Conservation (phyloP, 1,139 yeast species). For the Protomyces macrosporus region DNA sequence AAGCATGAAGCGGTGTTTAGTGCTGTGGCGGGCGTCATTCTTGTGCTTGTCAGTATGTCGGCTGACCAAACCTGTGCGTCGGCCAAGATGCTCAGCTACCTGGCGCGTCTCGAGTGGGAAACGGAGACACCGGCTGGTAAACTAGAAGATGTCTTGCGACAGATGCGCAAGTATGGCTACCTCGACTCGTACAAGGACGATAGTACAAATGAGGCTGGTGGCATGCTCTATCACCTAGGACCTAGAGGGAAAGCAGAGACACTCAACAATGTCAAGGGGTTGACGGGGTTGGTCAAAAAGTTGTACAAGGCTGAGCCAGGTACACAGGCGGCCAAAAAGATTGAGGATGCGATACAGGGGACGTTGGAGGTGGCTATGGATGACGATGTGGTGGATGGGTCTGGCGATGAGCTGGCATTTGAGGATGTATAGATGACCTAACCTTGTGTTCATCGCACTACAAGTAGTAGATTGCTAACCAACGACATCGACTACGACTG, state of each 20-base stretch:
- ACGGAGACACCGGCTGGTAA: constrained; percentile 27
- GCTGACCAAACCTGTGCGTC: constrained; percentile 26
- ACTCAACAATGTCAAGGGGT: constrained; percentile 1
- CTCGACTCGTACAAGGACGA: constrained; percentile 31
- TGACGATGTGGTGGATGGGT: constrained; percentile 15
- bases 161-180: constrained; percentile 31
- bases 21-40: constrained; percentile 26
- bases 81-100: constrained; percentile 21
- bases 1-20: constrained; percentile 18
- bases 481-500: too few relatives aligned
- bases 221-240: constrained; percentile 11
- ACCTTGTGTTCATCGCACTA: too few relatives aligned
- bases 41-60: constrained; percentile 28
- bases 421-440: neutral
- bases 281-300: constrained; percentile 1
- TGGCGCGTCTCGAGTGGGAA: constrained; percentile 25
- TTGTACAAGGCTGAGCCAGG: constrained; percentile 20
- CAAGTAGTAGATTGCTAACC: too few relatives aligned
- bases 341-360: constrained; percentile 3
- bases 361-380: constrained; percentile 25
- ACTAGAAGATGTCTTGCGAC: constrained; percentile 27
- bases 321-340: constrained; percentile 4
- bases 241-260: constrained; percentile 25
- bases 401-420: neutral
- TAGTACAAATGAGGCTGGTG: constrained; percentile 8